Evolutionary conservation across 805 yeast genomes (phyloP), one percentile per base, ranked within the genome.

Genomic region (Kregervanrija delftensis): DNA sequence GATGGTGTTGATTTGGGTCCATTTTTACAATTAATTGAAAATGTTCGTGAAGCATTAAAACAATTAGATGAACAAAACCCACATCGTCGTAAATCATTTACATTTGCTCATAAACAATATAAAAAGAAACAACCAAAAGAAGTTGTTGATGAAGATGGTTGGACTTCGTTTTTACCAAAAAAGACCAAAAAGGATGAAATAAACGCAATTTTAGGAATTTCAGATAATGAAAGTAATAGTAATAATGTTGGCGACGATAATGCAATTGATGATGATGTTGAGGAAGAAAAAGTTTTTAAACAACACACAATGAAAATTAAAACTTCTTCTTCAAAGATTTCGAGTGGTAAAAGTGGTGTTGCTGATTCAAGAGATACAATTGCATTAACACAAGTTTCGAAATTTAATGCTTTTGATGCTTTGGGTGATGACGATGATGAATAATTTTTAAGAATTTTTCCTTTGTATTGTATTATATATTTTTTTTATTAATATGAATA

Each of bases 331-430:
- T 83, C 83, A 61, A 82, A 82, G 62, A 79, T 84, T 61, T 78
- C 86, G 8, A 78, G 86, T 13, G 77, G 85, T 36, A 83, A 80
- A 64, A 83, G 88, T 17, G 57, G 60, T 47, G 83, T 77, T 40
- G 56, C 54, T 11, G 89, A 83, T 57, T 71, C 85, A 15, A 77
- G 83, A 61, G 91, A 85, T 61, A 73, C 80, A 48, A 71, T 77
- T 55, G 79, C 87, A 35, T 87, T 81, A 51, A 77, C 81, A 51
- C 83, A 77, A 49, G 77, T 78, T 49, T 71, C 72, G 37, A 72
- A 77, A 15, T 86, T 85, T 73, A 86, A 86, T 64, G 91, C 93
- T 4, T 86, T 86, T 62, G 89, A 82, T 54, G 91, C 91, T 22
- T 76, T 86, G 58, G 83, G 76, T 30, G 69, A 67, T 46, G 78